Percentiles rank a stretch among this genome's conserved stretches.
Evolutionary conservation across 768 basidiomycete genomes (phyloP).

Genomic region (Naganishia friedmannii): DNA sequence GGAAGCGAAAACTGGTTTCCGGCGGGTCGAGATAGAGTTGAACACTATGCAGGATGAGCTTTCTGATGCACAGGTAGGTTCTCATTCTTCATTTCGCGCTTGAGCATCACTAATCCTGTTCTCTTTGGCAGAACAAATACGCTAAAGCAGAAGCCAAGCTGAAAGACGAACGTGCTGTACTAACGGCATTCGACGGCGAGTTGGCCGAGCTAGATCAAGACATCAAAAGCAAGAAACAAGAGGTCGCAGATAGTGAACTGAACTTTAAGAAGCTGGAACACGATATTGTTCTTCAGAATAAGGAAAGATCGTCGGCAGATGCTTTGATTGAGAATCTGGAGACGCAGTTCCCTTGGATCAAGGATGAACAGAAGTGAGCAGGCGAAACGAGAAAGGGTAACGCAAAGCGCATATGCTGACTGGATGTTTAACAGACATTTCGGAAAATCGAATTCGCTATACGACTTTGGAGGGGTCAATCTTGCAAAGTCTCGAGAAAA

Average conservation of each 20-base stretch:
- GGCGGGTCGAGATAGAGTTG: constrained; percentile 64
- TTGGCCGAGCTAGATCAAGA: constrained; percentile 74
- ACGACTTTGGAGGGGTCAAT: constrained; percentile 72
- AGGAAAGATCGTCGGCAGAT: constrained; percentile 63
- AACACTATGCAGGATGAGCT: constrained; percentile 56
- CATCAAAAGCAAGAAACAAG: constrained; percentile 76
- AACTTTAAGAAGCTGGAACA: constrained; percentile 67
- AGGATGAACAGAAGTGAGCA: constrained; percentile 73
- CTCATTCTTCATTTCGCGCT: not conserved
- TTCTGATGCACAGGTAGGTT: constrained; percentile 40
- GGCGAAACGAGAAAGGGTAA: not conserved
- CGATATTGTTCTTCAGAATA: constrained; percentile 62
- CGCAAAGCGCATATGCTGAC: not conserved
- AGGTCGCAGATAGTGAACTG: constrained; percentile 66
- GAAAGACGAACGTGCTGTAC: constrained; percentile 78
- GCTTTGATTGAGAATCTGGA: constrained; percentile 67
- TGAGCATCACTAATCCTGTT: not conserved
- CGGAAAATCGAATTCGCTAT: constrained; percentile 73
- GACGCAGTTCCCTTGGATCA: constrained; percentile 81
- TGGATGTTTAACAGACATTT: constrained; percentile 63
- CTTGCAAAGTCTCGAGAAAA: constrained; percentile 62
- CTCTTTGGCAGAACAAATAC: constrained; percentile 56
- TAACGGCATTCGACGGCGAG: constrained; percentile 84
- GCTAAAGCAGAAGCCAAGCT: constrained; percentile 68
- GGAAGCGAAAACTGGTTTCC: constrained; percentile 57